These are phyloP conservation scores for Brassica carinata DNA, from an alignment of 345 rosid genomes.

Conservation along the genomic window DNA sequence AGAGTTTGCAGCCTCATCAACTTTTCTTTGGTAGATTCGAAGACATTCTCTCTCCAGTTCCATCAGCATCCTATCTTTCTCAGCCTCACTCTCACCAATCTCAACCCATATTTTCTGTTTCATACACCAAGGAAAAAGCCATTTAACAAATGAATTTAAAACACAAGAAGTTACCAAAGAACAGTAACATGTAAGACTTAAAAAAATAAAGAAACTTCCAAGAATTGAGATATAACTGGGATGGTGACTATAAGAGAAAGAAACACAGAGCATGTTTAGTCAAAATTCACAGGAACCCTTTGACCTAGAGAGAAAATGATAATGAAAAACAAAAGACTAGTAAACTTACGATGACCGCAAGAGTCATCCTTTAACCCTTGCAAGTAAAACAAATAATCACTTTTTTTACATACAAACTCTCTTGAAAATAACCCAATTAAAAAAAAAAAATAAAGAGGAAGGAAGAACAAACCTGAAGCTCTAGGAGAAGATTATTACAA, in stretches of 20 bases:
- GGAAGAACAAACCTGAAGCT: slow-evolving; percentile 79
- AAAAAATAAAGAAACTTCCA: not conserved
- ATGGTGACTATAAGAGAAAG: not conserved
- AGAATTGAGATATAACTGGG: not conserved
- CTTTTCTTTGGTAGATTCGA: slow-evolving; percentile 86
- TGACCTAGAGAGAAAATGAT: slow-evolving; percentile 26
- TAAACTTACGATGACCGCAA: slow-evolving; percentile 47
- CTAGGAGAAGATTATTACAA: slow-evolving; percentile 77
- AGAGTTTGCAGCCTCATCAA: slow-evolving; percentile 85
- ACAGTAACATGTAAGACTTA: too few species aligned
- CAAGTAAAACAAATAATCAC: slow-evolving; percentile 11
- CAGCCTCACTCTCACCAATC: slow-evolving; percentile 86
- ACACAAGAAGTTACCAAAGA: too few species aligned
- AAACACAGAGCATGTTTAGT: slow-evolving; percentile 26
- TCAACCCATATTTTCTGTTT: slow-evolving; percentile 97
- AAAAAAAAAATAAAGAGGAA: slow-evolving; percentile 5
- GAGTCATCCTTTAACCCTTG: slow-evolving; percentile 41
- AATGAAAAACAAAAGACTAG: slow-evolving; percentile 25
- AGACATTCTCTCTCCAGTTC: slow-evolving; percentile 93
- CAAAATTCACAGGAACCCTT: slow-evolving; percentile 35
- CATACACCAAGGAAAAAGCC: not conserved
- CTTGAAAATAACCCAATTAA: not conserved
- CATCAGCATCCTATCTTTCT: slow-evolving; percentile 77
- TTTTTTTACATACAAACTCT: not conserved
- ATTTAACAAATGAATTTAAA: not conserved